These are phyloP conservation scores for Podila horticola DNA, from an alignment of 192 early-diverging fungal genomes.

Conservation along the genomic window DNA sequence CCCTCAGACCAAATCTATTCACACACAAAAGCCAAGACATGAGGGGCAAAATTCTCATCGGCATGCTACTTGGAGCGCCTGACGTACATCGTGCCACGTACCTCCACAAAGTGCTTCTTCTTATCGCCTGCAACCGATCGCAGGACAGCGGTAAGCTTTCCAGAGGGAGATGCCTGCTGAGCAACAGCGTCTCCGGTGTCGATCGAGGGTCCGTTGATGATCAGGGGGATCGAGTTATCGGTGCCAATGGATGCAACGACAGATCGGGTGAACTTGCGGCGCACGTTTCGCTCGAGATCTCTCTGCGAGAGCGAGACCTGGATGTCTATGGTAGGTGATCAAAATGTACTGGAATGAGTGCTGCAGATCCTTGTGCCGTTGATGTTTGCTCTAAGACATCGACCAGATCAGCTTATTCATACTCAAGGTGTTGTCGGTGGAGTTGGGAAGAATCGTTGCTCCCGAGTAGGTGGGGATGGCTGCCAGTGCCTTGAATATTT, in stretches of 20 bases:
- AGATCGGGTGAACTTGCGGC: constrained; percentile 55
- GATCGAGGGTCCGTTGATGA: constrained; percentile 38
- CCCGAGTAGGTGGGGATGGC: constrained; percentile 48
- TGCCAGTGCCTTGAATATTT: constrained; percentile 45
- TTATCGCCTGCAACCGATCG: constrained; percentile 55
- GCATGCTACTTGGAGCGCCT: not conserved
- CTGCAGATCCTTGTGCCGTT: not conserved
- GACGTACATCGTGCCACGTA: not conserved
- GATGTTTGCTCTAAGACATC: not conserved
- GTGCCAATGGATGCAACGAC: constrained; percentile 44
- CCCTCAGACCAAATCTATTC: constrained; percentile 62
- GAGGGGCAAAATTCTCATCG: too few relatives aligned
- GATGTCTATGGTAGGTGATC: constrained; percentile 21
- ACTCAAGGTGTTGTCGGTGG: constrained; percentile 34
- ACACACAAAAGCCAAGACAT: not conserved
- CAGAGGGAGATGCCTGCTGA: constrained; percentile 44
- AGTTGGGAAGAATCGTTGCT: constrained; percentile 31
- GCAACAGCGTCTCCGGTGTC: constrained; percentile 47
- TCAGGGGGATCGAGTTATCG: constrained; percentile 26
- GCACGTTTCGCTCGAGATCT: constrained; percentile 62
- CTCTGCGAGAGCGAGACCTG: constrained; percentile 55
- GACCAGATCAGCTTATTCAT: not conserved
- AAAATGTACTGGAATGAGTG: not conserved
- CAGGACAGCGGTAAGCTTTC: constrained; percentile 49
- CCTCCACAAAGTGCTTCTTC: constrained; percentile 68